These are phyloP conservation scores for Amoeboaphelidium occidentale DNA, from an alignment of 371 early-diverging fungal species.

Conservation along the genomic window DNA sequence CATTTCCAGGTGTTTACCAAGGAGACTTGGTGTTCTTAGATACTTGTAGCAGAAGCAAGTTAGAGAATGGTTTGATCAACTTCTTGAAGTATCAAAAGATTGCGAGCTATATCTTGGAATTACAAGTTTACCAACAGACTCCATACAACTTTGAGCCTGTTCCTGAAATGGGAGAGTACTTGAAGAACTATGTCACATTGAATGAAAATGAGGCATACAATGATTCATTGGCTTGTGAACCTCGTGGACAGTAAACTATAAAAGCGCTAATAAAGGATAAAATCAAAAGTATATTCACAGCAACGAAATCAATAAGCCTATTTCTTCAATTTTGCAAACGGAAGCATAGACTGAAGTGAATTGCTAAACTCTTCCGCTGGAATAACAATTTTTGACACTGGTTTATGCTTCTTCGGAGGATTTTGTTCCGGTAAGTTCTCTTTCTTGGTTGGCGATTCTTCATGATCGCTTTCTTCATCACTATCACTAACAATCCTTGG, in stretches of 20 bases:
- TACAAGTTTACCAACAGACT: slow-evolving; percentile 23
- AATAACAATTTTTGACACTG: too few relatives aligned
- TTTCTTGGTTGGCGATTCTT: too few relatives aligned
- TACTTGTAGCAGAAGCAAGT: slow-evolving; percentile 15
- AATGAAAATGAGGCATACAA: slow-evolving; percentile 14
- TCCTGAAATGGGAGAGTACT: slow-evolving; percentile 20
- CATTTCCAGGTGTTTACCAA: slow-evolving; percentile 29
- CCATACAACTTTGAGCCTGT: slow-evolving; percentile 17
- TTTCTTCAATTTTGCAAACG: too few relatives aligned
- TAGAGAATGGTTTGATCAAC: slow-evolving; percentile 20
- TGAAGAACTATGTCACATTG: slow-evolving; percentile 3
- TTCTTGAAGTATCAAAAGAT: slow-evolving; percentile 23
- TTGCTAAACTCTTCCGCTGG: too few relatives aligned
- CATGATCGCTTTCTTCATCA: too few relatives aligned
- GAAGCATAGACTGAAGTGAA: too few relatives aligned
- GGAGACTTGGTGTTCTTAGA: slow-evolving; percentile 26
- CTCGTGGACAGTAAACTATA: not conserved
- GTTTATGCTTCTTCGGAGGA: too few relatives aligned
- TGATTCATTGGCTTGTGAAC: slow-evolving; percentile 16
- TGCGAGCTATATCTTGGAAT: slow-evolving; percentile 18
- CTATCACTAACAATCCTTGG: too few relatives aligned
- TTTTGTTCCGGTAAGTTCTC: too few relatives aligned
- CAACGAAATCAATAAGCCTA: too few relatives aligned
- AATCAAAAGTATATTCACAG: too few relatives aligned
- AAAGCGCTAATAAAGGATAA: too few relatives aligned